phyloP scores from a whole-genome alignment of 2,329 filamentous ascomycete species.

The Talaromyces funiculosus region DNA sequence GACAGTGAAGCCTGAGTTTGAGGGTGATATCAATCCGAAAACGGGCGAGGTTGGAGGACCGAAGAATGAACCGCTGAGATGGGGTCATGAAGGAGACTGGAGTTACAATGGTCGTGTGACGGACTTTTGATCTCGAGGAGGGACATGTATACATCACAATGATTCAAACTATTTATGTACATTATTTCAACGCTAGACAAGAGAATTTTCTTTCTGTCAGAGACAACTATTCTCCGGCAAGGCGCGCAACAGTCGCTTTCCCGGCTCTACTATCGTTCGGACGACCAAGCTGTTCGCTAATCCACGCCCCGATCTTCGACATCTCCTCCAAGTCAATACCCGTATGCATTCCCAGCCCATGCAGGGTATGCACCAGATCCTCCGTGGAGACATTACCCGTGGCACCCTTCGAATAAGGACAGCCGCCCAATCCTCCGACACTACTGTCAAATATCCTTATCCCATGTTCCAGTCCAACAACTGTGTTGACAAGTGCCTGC shows the following conservation, averaged over 20 bases:
- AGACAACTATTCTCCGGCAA: slow-evolving; percentile 19
- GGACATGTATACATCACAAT: background rate
- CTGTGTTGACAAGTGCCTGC: slow-evolving; percentile 58
- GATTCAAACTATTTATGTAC: background rate
- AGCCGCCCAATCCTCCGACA: slow-evolving; percentile 59
- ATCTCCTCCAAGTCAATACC: slow-evolving; percentile 54
- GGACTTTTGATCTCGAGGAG: slow-evolving; percentile 60
- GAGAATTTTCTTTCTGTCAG: background rate
- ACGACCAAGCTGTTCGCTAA: slow-evolving; percentile 49
- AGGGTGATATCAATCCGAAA: slow-evolving; percentile 84
- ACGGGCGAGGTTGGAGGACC: slow-evolving; percentile 94
- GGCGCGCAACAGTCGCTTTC: slow-evolving; percentile 44
- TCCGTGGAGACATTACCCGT: slow-evolving; percentile 63
- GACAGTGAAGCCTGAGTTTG: slow-evolving; percentile 84
- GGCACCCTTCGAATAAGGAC: slow-evolving; percentile 60
- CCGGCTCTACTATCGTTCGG: slow-evolving; percentile 50
- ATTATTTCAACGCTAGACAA: background rate
- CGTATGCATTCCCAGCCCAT: slow-evolving; percentile 56
- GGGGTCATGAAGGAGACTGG: slow-evolving; percentile 74
- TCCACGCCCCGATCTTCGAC: slow-evolving; percentile 53
- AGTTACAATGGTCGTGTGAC: slow-evolving; percentile 94
- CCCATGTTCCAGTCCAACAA: slow-evolving; percentile 58
- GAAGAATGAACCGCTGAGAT: slow-evolving; percentile 91
- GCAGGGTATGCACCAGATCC: slow-evolving; percentile 56
- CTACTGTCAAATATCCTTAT: slow-evolving; percentile 59